These are phyloP conservation scores for Xenoacremonium recifei DNA, from an alignment of 2,329 filamentous ascomycete species.

Conservation along the genomic window DNA sequence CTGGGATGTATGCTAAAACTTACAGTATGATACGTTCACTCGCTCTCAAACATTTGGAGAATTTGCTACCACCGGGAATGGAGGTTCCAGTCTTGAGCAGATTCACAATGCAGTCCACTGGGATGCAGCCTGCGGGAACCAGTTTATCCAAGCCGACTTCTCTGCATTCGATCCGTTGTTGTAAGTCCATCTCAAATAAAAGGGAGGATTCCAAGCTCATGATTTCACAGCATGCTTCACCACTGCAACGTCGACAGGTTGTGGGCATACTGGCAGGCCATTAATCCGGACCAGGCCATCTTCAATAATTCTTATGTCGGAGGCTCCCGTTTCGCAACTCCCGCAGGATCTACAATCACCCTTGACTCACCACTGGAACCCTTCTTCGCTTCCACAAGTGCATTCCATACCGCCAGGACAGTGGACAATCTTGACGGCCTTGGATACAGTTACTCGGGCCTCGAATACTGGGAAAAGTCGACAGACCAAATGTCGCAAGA, in stretches of 20 bases:
- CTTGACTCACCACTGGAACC: conserved; percentile 48
- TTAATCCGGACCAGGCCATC: conserved; percentile 34
- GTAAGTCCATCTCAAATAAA: conserved; percentile 23
- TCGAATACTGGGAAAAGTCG: conserved; percentile 35
- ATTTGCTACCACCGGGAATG: conserved; percentile 33
- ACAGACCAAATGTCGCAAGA: conserved; percentile 28
- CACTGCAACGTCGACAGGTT: conserved; percentile 63
- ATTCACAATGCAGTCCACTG: conserved; percentile 44
- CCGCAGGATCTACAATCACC: conserved; percentile 37
- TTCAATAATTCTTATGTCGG: conserved; percentile 35
- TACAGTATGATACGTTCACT: conserved; percentile 42
- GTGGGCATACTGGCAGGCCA: conserved; percentile 55
- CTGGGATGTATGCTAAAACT: conserved; percentile 5
- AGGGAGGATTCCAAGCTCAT: neutral
- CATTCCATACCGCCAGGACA: conserved; percentile 42
- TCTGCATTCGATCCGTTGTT: conserved; percentile 47
- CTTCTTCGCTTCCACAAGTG: conserved; percentile 41
- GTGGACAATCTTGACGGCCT: conserved; percentile 32
- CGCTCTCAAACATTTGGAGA: conserved; percentile 33
- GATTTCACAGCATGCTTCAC: conserved; percentile 39
- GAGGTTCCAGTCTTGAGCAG: conserved; percentile 41
- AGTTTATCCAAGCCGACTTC: conserved; percentile 40
- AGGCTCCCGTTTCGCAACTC: conserved; percentile 39
- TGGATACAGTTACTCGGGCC: conserved; percentile 40
- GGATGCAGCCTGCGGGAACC: conserved; percentile 38